phyloP scores from a whole-genome alignment of 371 early-diverging fungal species.

The Fennellomyces sp. region DNA sequence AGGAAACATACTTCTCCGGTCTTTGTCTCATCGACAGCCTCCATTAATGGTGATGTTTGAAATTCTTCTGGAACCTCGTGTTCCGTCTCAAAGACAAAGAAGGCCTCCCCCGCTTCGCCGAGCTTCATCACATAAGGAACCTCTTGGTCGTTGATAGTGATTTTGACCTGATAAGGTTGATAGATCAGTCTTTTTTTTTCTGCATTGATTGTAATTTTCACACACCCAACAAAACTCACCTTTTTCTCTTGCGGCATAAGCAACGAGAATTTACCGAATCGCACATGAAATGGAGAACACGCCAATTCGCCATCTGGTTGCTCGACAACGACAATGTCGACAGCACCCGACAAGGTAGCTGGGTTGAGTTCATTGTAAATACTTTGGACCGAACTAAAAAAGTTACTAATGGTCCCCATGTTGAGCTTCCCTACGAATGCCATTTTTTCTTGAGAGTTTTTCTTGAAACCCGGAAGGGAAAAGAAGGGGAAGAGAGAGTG shows the following conservation, averaged over 20 bases:
- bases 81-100: slow-evolving; percentile 94
- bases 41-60: slow-evolving; percentile 88
- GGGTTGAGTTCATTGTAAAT: slow-evolving; percentile 98
- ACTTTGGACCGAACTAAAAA: slow-evolving; percentile 80
- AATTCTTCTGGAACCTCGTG: slow-evolving; percentile 87
- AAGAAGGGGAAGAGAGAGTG: neutral
- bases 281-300: slow-evolving; percentile 98
- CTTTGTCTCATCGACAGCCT: slow-evolving; percentile 48
- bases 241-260: slow-evolving; percentile 88
- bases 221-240: slow-evolving; percentile 36
- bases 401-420: slow-evolving; percentile 21
- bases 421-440: slow-evolving; percentile 46
- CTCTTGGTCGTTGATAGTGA: slow-evolving; percentile 85
- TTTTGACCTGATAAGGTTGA: slow-evolving; percentile 67
- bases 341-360: slow-evolving; percentile 97
- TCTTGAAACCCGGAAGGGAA: neutral
- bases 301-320: slow-evolving; percentile 77
- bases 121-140: slow-evolving; percentile 93
- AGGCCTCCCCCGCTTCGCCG: slow-evolving; percentile 98
- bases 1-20: slow-evolving; percentile 34
- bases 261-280: slow-evolving; percentile 96
- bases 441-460: slow-evolving; percentile 18
- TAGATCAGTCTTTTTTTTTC: neutral
- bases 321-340: slow-evolving; percentile 97
- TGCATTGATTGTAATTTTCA: neutral